These are phyloP conservation scores for Globisporangium megalacanthum DNA, from an alignment of 352 stramenopile genomes.

Conservation along the genomic window DNA sequence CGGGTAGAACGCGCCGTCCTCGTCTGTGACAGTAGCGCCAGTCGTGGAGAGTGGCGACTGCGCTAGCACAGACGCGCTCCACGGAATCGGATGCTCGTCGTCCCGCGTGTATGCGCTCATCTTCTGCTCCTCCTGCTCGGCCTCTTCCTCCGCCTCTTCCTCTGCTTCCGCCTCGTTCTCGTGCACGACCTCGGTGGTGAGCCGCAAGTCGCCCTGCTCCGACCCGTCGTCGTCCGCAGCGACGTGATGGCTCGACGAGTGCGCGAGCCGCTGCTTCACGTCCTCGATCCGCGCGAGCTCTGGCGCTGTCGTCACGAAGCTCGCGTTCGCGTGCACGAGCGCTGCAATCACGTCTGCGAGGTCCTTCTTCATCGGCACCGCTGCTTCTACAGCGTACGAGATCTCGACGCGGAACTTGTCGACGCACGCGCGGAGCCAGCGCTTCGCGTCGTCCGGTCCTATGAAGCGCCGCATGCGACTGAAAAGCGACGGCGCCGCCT, in stretches of 20 bases:
- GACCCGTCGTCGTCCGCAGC: slow-evolving; percentile 30
- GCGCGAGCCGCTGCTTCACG: slow-evolving; percentile 58
- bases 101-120: slow-evolving; percentile 89
- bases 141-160: slow-evolving; percentile 85
- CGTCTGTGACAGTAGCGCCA: background rate
- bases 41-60: slow-evolving; percentile 2
- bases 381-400: slow-evolving; percentile 63
- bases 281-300: slow-evolving; percentile 47
- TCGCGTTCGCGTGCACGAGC: slow-evolving; percentile 48
- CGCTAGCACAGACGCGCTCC: slow-evolving; percentile 47
- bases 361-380: slow-evolving; percentile 63
- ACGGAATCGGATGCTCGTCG: slow-evolving; percentile 85
- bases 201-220: slow-evolving; percentile 63
- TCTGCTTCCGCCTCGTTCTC: slow-evolving; percentile 87
- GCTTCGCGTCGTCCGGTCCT: slow-evolving; percentile 22
- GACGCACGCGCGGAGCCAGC: slow-evolving; percentile 67
- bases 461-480: slow-evolving; percentile 68
- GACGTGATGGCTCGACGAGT: slow-evolving; percentile 39
- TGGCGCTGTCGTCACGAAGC: slow-evolving; percentile 48
- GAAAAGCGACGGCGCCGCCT: slow-evolving; percentile 22
- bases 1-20: slow-evolving; percentile 72
- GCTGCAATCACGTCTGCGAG: slow-evolving; percentile 59
- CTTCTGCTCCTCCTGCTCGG: slow-evolving; percentile 88
- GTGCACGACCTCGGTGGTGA: slow-evolving; percentile 86
- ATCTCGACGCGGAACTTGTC: slow-evolving; percentile 75